Evolutionary conservation across 345 rosid species (phyloP).

Genomic region (Zanthoxylum bungeanum): DNA sequence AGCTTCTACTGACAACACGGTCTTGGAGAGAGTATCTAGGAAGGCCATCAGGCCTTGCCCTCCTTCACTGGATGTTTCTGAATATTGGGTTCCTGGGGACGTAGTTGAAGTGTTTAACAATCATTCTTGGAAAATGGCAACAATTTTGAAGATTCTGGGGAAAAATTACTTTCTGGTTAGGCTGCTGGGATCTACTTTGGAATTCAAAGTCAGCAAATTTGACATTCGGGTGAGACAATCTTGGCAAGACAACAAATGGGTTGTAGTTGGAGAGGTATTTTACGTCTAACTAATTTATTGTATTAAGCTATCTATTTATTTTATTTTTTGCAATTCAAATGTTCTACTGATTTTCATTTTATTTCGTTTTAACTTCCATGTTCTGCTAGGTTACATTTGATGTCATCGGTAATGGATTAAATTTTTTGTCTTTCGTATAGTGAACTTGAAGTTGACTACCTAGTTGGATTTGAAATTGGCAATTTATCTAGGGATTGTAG

Average conservation of each 20-base stretch:
- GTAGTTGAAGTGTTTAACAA: slow-evolving; percentile 63
- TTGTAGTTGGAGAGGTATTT: slow-evolving; percentile 56
- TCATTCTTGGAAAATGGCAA: slow-evolving; percentile 81
- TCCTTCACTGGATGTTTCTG: slow-evolving; percentile 30
- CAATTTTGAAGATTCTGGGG: slow-evolving; percentile 45
- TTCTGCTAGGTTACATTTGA: not conserved
- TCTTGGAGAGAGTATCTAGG: slow-evolving; percentile 44
- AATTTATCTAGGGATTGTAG: not conserved
- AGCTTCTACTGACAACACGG: slow-evolving; percentile 14
- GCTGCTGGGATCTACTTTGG: slow-evolving; percentile 58
- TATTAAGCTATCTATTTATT: not conserved
- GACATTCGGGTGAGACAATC: slow-evolving; percentile 62
- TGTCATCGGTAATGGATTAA: not conserved
- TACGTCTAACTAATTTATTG: not conserved
- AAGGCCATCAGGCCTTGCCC: slow-evolving; percentile 66
- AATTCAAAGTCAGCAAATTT: slow-evolving; percentile 43
- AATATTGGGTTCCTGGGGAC: slow-evolving; percentile 64
- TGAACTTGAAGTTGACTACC: slow-evolving; percentile 3
- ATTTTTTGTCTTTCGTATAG: not conserved
- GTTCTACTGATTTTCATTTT: not conserved
- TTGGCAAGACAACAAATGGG: slow-evolving; percentile 68
- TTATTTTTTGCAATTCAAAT: not conserved
- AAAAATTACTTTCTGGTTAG: slow-evolving; percentile 47
- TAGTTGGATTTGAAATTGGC: not conserved
- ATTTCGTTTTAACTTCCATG: not conserved